These are phyloP conservation scores for Moesziomyces aphidis DNA, from an alignment of 1,284 basidiomycete species.

Conservation along the genomic window DNA sequence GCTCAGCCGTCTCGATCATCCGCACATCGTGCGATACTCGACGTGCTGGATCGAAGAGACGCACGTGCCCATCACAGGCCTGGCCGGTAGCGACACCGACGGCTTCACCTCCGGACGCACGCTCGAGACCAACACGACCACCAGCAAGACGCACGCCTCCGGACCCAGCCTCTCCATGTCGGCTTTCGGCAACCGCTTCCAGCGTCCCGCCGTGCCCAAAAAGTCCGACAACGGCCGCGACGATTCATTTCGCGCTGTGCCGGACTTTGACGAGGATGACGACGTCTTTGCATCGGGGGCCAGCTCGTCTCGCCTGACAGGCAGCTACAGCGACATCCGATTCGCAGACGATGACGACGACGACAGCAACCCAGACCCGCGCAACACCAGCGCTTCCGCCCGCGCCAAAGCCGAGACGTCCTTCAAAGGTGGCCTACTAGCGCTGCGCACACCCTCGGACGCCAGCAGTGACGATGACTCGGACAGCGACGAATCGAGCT, in stretches of 20 bases:
- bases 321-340: constrained; percentile 70
- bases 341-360: constrained; percentile 72
- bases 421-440: constrained; percentile 22
- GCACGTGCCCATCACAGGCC: constrained; percentile 36
- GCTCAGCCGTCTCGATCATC: constrained; percentile 85
- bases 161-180: constrained; percentile 43
- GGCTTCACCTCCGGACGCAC: constrained; percentile 35
- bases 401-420: constrained; percentile 16
- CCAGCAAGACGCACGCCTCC: constrained; percentile 46
- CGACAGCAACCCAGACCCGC: constrained; percentile 54
- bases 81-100: constrained; percentile 38
- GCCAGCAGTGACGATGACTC: constrained; percentile 28
- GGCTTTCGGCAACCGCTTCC: constrained; percentile 36
- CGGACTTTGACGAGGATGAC: constrained; percentile 59
- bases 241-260: constrained; percentile 40
- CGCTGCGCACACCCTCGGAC: constrained; percentile 37
- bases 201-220: constrained; percentile 11
- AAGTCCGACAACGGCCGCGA: constrained; percentile 14
- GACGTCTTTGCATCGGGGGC: constrained; percentile 60
- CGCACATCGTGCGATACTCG: constrained; percentile 86
- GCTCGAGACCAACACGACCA: constrained; percentile 46
- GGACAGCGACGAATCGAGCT: constrained; percentile 22
- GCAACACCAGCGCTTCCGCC: constrained; percentile 7
- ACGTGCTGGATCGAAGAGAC: constrained; percentile 67
- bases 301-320: constrained; percentile 71